Evolutionary conservation across 2,329 filamentous ascomycete species (phyloP).

Genomic region (Cytospora mali): DNA sequence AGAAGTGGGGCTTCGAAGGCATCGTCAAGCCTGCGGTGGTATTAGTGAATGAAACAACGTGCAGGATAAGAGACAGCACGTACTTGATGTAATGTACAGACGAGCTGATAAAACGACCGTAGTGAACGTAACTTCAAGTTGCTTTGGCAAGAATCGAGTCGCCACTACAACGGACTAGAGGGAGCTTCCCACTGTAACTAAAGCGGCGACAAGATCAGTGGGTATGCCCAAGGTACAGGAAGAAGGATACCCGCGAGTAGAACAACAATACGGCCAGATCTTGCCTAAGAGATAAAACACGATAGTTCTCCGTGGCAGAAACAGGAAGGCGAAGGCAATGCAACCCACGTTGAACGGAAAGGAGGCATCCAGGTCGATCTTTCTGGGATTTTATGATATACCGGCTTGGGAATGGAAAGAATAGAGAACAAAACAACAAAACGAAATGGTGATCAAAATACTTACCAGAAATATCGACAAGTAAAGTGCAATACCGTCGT

Average conservation of each 20-base stretch:
- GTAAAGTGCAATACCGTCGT: neutral
- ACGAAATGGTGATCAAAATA: neutral
- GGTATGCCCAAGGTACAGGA: neutral
- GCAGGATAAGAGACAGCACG: neutral
- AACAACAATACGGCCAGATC: neutral
- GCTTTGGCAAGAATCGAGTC: neutral
- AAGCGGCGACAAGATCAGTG: neutral
- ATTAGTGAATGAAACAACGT: neutral
- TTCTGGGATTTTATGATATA: neutral
- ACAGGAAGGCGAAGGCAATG: neutral
- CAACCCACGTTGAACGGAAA: too few species aligned
- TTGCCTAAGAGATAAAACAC: neutral
- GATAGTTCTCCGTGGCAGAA: neutral
- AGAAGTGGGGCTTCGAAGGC: conserved; percentile 4
- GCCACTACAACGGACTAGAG: neutral
- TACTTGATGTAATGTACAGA: neutral
- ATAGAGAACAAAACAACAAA: too few species aligned
- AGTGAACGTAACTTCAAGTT: neutral
- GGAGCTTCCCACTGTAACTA: too few species aligned
- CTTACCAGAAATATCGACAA: neutral
- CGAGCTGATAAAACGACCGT: neutral
- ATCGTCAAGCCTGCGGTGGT: neutral
- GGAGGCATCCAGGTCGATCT: neutral
- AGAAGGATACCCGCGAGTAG: neutral
- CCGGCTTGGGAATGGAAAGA: neutral